Conservation (phyloP, 768 basidiomycete species). For the Exsudoporus frostii region DNA sequence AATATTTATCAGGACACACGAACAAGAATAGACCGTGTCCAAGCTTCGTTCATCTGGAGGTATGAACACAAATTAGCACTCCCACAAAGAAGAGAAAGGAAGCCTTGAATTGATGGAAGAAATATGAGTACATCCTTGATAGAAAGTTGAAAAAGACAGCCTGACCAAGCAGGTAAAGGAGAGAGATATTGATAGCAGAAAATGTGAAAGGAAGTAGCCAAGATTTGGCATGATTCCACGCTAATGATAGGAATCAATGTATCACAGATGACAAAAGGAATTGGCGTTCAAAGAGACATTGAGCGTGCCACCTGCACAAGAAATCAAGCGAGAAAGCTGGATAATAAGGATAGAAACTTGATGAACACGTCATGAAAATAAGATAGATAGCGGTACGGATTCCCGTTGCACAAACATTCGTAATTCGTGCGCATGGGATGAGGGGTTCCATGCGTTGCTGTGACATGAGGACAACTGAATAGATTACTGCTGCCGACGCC, state of each 20-base stretch:
- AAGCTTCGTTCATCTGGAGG: neutral
- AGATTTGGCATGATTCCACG: conserved; percentile 4
- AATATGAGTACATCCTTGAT: conserved; percentile 17
- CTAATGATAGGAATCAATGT: conserved; percentile 4
- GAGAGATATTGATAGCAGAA: neutral
- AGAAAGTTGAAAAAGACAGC: conserved; percentile 12
- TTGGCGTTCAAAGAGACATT: conserved; percentile 2
- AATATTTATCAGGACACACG: neutral
- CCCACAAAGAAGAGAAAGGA: neutral
- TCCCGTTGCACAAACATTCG: conserved; percentile 24
- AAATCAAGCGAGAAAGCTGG: conserved; percentile 19
- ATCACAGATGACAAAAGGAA: conserved; percentile 1
- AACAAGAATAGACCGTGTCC: neutral
- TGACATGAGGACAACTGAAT: conserved; percentile 30
- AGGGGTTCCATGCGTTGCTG: conserved; percentile 21
- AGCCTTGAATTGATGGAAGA: conserved; percentile 12
- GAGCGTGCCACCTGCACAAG: conserved; percentile 13
- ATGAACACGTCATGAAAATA: conserved; percentile 12
- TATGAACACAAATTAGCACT: neutral
- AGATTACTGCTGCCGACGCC: conserved; percentile 25
- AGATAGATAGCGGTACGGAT: conserved; percentile 18
- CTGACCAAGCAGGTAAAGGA: conserved; percentile 23
- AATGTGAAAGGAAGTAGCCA: conserved; percentile 4
- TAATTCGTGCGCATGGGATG: conserved; percentile 23
- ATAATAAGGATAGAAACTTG: conserved; percentile 30